These are phyloP conservation scores for Cardamine occulta DNA, from an alignment of 345 rosid species.

Conservation along the genomic window DNA sequence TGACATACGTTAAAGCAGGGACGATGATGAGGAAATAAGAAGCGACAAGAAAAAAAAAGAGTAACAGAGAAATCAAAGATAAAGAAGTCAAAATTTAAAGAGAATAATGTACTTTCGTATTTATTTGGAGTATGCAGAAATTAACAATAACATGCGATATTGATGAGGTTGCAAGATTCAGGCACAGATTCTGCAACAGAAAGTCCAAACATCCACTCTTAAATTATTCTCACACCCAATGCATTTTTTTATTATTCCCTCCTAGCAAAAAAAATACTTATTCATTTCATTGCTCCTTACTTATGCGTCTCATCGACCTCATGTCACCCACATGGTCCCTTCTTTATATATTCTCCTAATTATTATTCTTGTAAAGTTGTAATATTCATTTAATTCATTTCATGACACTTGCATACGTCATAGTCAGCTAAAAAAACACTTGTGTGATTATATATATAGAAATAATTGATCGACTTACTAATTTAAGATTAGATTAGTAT, in stretches of 20 bases:
- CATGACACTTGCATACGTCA: neutral
- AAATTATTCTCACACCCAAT: constrained; percentile 45
- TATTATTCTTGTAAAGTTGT: neutral
- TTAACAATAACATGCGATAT: constrained; percentile 37
- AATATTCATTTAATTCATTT: neutral
- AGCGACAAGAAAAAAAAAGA: constrained; percentile 12
- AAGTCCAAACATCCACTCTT: constrained; percentile 34
- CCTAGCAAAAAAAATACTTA: constrained; percentile 7
- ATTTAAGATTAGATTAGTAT: neutral
- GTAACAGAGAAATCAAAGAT: constrained; percentile 3
- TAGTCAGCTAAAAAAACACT: neutral
- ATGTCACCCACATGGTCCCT: constrained; percentile 35
- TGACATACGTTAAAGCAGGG: constrained; percentile 41
- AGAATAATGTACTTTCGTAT: constrained; percentile 39
- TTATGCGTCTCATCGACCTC: constrained; percentile 37
- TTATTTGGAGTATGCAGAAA: constrained; percentile 32
- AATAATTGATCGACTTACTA: neutral
- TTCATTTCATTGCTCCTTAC: constrained; percentile 23
- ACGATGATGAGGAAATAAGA: constrained; percentile 38
- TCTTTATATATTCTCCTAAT: neutral
- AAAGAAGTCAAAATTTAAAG: constrained; percentile 39
- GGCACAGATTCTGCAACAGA: constrained; percentile 53
- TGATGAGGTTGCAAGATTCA: constrained; percentile 53
- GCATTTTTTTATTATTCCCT: constrained; percentile 18
- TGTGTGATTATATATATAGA: neutral